Conservation (phyloP, 2,329 filamentous ascomycete genomes). For the Zasmidium angulare region DNA sequence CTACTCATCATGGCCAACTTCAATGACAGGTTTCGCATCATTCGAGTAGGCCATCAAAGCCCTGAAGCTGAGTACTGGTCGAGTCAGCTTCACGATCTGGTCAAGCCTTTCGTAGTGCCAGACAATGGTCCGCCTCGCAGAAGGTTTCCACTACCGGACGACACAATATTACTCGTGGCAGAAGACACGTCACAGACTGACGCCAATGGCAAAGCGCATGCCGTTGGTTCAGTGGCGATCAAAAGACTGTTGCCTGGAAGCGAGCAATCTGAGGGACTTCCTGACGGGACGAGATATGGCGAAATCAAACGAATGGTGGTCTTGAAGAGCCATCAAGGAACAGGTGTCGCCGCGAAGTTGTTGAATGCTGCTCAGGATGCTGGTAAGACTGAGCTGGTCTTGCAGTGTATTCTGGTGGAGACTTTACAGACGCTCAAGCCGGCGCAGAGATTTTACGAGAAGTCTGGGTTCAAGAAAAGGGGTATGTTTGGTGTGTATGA, state of each 20-base stretch:
- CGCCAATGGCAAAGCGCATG: neutral
- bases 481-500: neutral
- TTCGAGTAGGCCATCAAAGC: neutral
- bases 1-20: neutral
- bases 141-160: neutral
- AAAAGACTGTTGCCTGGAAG: neutral
- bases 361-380: neutral
- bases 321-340: neutral
- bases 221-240: constrained; percentile 1
- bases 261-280: neutral
- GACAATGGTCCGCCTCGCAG: neutral
- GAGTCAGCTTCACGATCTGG: neutral
- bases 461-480: neutral
- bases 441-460: constrained; percentile 5
- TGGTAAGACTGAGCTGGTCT: neutral
- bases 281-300: neutral
- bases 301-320: constrained; percentile 7
- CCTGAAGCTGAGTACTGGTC: neutral
- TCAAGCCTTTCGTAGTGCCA: neutral
- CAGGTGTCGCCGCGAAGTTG: neutral
- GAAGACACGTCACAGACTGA: neutral
- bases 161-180: neutral
- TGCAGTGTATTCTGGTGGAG: neutral
- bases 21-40: neutral
- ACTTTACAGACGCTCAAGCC: neutral